Evolutionary conservation across 2,329 filamentous ascomycete genomes (phyloP).

Genomic region (Aciculosporium take): DNA sequence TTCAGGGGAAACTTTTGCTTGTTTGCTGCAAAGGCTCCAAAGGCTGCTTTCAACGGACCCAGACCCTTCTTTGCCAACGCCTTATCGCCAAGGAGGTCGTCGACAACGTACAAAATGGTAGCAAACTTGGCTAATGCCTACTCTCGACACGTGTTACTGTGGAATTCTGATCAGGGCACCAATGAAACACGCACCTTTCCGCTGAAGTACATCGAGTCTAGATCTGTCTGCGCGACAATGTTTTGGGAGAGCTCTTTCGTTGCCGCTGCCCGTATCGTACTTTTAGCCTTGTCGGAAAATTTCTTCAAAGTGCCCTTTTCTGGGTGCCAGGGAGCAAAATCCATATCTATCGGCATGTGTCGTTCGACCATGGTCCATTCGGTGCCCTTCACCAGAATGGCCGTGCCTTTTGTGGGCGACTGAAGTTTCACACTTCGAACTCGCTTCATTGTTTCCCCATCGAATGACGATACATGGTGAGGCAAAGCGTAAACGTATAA

Average conservation of each 20-base stretch:
- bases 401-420: conserved; percentile 74
- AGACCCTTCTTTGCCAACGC: conserved; percentile 44
- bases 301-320: conserved; percentile 28
- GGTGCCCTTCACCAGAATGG: conserved; percentile 56
- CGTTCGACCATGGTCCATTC: conserved; percentile 66
- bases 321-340: conserved; percentile 65
- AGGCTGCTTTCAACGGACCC: conserved; percentile 48
- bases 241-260: conserved; percentile 62
- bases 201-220: conserved; percentile 84
- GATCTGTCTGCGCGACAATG: conserved; percentile 56
- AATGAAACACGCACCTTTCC: conserved; percentile 47
- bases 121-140: conserved; percentile 65
- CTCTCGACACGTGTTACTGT: neutral
- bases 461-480: conserved; percentile 70
- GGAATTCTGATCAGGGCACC: neutral
- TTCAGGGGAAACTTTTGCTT: conserved; percentile 51
- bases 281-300: conserved; percentile 40
- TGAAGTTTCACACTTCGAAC: conserved; percentile 47
- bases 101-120: conserved; percentile 47
- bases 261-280: conserved; percentile 46
- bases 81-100: conserved; percentile 46
- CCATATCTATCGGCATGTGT: conserved; percentile 57
- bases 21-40: conserved; percentile 52
- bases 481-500: conserved; percentile 80
- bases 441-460: conserved; percentile 35